Base-by-base conservation (phyloP, 78 protist genomes). In the Trichosphaerium sp. region DNA sequence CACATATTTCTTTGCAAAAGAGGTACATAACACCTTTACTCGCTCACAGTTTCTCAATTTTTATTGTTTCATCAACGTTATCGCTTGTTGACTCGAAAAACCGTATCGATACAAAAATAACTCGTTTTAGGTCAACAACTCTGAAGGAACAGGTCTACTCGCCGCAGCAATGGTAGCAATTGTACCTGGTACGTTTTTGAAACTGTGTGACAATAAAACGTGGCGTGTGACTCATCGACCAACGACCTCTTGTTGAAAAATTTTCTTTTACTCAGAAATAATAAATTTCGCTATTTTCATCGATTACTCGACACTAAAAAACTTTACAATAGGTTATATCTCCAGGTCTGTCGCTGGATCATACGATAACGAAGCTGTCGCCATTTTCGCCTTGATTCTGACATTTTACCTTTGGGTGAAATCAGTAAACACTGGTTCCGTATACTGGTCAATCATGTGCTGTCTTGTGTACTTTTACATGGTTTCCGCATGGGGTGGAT, bases 401-500 rank as follows among this genome's bases (percentile, higher is more conserved):
- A 88, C 94, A 28, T 95, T 78, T 80, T 87, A 63, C 65, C 32
- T 73, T 47, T 96, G 96, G 96, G 48, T 93, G 52, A 60, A 75
- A 21, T 40, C 97, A 3, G 85, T 94, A 31, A 63, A 80, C 65
- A 83, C 85, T 11, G 94, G 96, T 18, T 63, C 92, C 12, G 32
- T 87, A 73, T 41, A 65, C 37, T 73, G 74, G 65, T 57, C 86
- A 34, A 71, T 67, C 5, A 8, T 52, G 34, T 40, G 90, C 21
- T 83, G 88, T 34, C 64, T 85, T 12, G 84, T 90, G 18, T 96
- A 93, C 88, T 78, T 85, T 40, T 92, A 90, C 87, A 84, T 89
- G 94, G 77, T 70, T 8, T 40, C 88, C 38, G 84, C 97, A 3
- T 95, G 99, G 99, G 99, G 99, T 5, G 99, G 99, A 37, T 96